Percentiles rank a stretch among this genome's conserved stretches.
These are phyloP conservation scores for Chalciporus sphaerocephalus DNA, from an alignment of 768 basidiomycete species.

Conservation along the genomic window DNA sequence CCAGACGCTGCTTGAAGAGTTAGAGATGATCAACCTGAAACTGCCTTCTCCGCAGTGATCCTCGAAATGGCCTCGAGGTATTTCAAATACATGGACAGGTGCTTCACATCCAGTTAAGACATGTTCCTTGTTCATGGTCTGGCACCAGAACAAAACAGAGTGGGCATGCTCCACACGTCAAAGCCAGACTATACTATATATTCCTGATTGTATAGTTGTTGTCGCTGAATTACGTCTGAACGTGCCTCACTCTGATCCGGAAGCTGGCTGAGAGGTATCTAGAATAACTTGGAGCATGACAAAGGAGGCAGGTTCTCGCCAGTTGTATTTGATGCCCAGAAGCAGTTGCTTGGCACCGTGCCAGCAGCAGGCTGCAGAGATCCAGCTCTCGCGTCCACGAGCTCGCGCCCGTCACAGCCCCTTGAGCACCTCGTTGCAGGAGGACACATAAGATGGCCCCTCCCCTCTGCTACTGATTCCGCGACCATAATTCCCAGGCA, in stretches of 20 bases:
- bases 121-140: neutral
- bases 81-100: neutral
- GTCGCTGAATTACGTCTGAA: neutral
- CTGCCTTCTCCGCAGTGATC: neutral
- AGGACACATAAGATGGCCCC: neutral
- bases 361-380: no score
- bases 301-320: no score
- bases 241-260: no score
- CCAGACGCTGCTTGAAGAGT: conserved; percentile 81
- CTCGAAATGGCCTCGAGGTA: neutral
- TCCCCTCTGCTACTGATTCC: neutral
- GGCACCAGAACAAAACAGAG: neutral
- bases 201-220: neutral
- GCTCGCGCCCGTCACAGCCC: no score
- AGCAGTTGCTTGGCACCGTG: no score
- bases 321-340: no score
- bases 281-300: neutral
- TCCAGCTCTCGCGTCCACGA: no score
- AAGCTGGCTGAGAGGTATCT: no score
- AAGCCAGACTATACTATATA: neutral
- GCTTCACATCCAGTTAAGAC: neutral
- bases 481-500: neutral
- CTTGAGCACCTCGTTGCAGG: no score
- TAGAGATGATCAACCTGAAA: conserved; percentile 57
- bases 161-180: no score